Conservation (phyloP, 1,284 basidiomycete species). For the Rhodotorula glutinis region DNA sequence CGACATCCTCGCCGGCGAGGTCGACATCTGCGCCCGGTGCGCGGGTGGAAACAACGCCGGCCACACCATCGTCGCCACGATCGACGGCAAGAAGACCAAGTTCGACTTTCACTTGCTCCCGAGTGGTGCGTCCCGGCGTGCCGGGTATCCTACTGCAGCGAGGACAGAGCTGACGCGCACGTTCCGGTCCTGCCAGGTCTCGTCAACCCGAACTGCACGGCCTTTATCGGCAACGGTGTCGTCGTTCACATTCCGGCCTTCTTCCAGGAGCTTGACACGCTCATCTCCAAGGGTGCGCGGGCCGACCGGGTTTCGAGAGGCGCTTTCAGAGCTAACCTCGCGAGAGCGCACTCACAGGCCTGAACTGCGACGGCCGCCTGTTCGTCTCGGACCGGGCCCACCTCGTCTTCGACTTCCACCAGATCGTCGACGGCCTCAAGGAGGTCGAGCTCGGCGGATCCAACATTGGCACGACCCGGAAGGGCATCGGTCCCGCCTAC, state of each 20-base stretch:
- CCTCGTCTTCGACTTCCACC: constrained; percentile 97
- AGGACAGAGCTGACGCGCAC: background rate
- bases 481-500: constrained; percentile 97
- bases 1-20: constrained; percentile 81
- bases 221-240: constrained; percentile 88
- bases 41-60: constrained; percentile 99
- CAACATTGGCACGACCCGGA: constrained; percentile 95
- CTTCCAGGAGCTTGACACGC: constrained; percentile 85
- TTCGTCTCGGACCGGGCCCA: constrained; percentile 95
- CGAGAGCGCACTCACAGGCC: too few species aligned
- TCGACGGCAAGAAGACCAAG: constrained; percentile 71
- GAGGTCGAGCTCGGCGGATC: constrained; percentile 93
- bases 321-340: too few species aligned
- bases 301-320: too few species aligned
- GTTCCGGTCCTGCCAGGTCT: constrained; percentile 59
- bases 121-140: constrained; percentile 62
- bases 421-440: constrained; percentile 97
- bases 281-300: constrained; percentile 72
- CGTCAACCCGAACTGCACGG: constrained; percentile 81
- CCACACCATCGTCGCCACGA: constrained; percentile 86
- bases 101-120: constrained; percentile 96
- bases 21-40: constrained; percentile 91
- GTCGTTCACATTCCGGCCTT: constrained; percentile 95
- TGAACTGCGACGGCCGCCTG: constrained; percentile 79
- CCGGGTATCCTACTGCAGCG: background rate